A percentile compares a stretch with the other conserved stretches of the same genome.
These are phyloP conservation scores for Peronospora tabacina DNA, from an alignment of 352 stramenopile genomes.

Conservation along the genomic window DNA sequence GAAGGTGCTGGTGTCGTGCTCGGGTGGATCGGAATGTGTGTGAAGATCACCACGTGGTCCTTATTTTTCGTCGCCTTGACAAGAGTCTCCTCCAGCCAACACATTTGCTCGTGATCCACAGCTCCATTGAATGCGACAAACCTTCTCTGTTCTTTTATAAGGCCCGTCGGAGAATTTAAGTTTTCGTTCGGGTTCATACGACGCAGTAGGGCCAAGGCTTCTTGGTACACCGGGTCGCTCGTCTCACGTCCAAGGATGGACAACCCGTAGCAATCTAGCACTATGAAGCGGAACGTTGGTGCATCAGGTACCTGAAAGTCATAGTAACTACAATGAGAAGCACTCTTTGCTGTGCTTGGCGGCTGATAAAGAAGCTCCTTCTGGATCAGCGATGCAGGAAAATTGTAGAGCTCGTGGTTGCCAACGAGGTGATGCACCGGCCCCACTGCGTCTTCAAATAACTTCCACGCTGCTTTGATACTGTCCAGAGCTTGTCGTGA, in stretches of 20 bases:
- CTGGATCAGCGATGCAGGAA: constrained; percentile 38
- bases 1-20: constrained; percentile 27
- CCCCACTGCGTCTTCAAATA: constrained; percentile 39
- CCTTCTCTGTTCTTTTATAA: constrained; percentile 36
- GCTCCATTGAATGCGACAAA: constrained; percentile 79
- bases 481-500: constrained; percentile 41
- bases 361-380: constrained; percentile 36
- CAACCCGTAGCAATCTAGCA: constrained; percentile 65
- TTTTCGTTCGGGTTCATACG: constrained; percentile 60
- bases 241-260: constrained; percentile 47
- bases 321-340: constrained; percentile 41
- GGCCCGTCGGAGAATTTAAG: constrained; percentile 57
- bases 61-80: constrained; percentile 14
- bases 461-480: constrained; percentile 31
- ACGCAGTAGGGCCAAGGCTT: constrained; percentile 37
- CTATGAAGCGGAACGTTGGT: constrained; percentile 47
- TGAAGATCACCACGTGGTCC: constrained; percentile 66
- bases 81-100: constrained; percentile 45
- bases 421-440: constrained; percentile 70
- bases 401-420: constrained; percentile 86
- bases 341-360: constrained; percentile 10
- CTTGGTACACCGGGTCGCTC: constrained; percentile 37
- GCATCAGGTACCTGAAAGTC: constrained; percentile 43
- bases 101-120: constrained; percentile 49
- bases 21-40: constrained; percentile 61